Evolutionary conservation across 192 early-diverging fungal species (phyloP).

Genomic region (Chytriomyces sp.): DNA sequence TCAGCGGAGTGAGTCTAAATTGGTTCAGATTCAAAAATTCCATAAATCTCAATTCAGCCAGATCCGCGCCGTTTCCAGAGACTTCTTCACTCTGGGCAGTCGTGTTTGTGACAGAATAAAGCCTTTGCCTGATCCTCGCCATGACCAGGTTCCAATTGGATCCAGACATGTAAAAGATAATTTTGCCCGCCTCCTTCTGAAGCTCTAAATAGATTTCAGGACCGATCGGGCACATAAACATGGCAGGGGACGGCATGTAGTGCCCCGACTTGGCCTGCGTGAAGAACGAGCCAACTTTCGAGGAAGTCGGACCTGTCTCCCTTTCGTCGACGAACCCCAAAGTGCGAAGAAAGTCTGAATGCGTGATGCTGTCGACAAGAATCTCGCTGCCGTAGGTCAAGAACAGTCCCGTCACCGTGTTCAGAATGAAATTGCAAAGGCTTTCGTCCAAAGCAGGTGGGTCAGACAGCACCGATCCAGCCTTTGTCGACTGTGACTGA

Average conservation of each 20-base stretch:
- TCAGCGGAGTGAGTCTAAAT: constrained; percentile 57
- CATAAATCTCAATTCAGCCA: constrained; percentile 81
- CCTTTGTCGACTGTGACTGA: constrained; percentile 11
- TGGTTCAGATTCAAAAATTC: constrained; percentile 85
- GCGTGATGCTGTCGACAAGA: constrained; percentile 52
- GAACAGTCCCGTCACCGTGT: constrained; percentile 64
- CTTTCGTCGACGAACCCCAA: constrained; percentile 20
- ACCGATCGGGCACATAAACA: constrained; percentile 2
- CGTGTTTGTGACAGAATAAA: constrained; percentile 27
- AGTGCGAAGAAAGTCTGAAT: constrained; percentile 32
- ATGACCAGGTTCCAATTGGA: constrained; percentile 86
- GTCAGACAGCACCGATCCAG: constrained; percentile 47
- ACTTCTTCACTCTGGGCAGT: constrained; percentile 48
- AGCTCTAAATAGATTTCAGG: constrained; percentile 32
- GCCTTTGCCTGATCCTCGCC: constrained; percentile 32
- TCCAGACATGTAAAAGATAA: constrained; percentile 85
- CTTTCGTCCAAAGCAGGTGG: constrained; percentile 77
- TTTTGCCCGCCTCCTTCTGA: constrained; percentile 73
- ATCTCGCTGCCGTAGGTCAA: constrained; percentile 49
- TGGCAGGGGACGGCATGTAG: constrained; percentile 1
- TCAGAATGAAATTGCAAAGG: constrained; percentile 68
- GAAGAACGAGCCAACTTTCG: constrained; percentile 23
- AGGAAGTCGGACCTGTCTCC: constrained; percentile 5
- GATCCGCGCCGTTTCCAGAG: constrained; percentile 36
- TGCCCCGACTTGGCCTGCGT: constrained; percentile 9